Conservation (phyloP, 768 basidiomycete species). For the Suillus cothurnatus region DNA sequence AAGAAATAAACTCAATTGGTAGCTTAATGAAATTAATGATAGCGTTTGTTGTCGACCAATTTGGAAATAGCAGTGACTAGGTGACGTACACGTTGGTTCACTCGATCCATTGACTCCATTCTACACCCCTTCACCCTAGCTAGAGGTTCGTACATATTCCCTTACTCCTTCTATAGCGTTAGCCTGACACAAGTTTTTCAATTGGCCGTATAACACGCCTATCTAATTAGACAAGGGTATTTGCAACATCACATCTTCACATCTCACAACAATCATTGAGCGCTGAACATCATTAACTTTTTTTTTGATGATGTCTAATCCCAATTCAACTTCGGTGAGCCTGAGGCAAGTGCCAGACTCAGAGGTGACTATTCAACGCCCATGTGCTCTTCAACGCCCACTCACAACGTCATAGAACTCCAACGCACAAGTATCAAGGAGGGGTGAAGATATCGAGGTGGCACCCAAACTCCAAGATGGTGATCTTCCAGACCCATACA, state of each 20-base stretch:
- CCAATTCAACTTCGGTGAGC: slow-evolving; percentile 1
- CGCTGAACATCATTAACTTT: neutral
- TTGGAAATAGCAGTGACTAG: too few relatives aligned
- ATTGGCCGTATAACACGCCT: neutral
- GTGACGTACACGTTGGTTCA: too few relatives aligned
- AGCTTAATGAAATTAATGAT: too few relatives aligned
- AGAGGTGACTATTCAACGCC: slow-evolving; percentile 13
- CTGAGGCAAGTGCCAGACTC: slow-evolving; percentile 3
- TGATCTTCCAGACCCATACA: slow-evolving; percentile 64
- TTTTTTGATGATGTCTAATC: slow-evolving; percentile 3
- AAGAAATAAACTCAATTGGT: too few relatives aligned
- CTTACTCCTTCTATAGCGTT: neutral
- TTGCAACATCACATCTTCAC: neutral
- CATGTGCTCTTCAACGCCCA: neutral
- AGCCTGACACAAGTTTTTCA: neutral
- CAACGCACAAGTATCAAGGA: neutral
- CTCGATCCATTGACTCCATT: too few relatives aligned
- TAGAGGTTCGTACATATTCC: neutral
- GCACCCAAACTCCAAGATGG: neutral
- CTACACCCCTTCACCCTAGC: neutral
- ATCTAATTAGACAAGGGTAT: too few relatives aligned
- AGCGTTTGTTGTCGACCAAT: too few relatives aligned
- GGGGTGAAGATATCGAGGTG: neutral
- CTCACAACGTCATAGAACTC: slow-evolving; percentile 5
- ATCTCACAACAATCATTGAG: neutral